Evolutionary conservation across 129 eudicot species (phyloP).

Genomic region (Arctium lappa): DNA sequence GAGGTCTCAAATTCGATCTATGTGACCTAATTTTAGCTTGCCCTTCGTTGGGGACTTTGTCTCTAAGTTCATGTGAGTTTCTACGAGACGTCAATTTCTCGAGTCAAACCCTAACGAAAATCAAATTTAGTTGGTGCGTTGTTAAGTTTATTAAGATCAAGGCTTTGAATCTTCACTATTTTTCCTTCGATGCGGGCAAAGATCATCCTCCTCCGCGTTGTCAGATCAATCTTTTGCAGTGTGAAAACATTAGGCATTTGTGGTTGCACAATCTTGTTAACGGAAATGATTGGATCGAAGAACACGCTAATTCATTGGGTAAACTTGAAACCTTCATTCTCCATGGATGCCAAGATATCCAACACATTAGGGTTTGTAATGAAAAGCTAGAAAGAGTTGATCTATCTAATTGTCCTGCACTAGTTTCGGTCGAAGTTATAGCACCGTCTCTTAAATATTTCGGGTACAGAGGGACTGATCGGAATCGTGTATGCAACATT

Average conservation of each 20-base stretch:
- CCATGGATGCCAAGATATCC: slow-evolving; percentile 5
- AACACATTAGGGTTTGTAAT: not conserved
- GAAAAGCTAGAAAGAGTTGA: slow-evolving; percentile 22
- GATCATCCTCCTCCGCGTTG: not conserved
- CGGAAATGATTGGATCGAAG: slow-evolving; percentile 20
- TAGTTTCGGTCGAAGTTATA: not conserved
- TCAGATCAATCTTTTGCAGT: slow-evolving; percentile 21
- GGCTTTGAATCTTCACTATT: slow-evolving; percentile 12
- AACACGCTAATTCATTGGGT: not conserved
- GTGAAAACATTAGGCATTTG: slow-evolving; percentile 4
- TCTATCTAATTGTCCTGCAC: not conserved
- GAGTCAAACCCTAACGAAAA: slow-evolving; percentile 7
- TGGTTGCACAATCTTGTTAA: slow-evolving; percentile 5
- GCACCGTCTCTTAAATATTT: slow-evolving; percentile 20
- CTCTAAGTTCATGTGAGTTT: slow-evolving; percentile 6
- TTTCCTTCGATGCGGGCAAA: not conserved
- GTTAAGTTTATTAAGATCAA: slow-evolving; percentile 5
- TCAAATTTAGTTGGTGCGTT: slow-evolving; percentile 4
- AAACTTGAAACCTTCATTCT: slow-evolving; percentile 30
- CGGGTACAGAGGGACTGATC: not conserved
- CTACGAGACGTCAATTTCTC: slow-evolving; percentile 1
- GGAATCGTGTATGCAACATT: not conserved
- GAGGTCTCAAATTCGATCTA: slow-evolving; percentile 10
- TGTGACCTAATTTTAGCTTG: slow-evolving; percentile 15
- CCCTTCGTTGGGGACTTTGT: slow-evolving; percentile 17